These are phyloP conservation scores for Geotrichum bryndzae DNA, from an alignment of 1,139 yeast genomes.

Conservation along the genomic window DNA sequence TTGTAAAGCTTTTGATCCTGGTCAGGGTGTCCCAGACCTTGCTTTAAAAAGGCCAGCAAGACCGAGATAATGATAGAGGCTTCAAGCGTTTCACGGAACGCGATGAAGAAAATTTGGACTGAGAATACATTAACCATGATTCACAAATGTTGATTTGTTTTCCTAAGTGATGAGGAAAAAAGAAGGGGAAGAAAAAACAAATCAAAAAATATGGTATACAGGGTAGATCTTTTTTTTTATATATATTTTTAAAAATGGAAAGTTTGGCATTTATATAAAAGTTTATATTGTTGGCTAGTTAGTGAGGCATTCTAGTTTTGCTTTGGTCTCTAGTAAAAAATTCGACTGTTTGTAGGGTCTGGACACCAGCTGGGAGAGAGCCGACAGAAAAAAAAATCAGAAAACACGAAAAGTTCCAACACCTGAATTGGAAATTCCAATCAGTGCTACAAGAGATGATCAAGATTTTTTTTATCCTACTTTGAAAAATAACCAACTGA, in stretches of 20 bases:
- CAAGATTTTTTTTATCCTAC: not conserved
- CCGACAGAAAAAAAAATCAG: not conserved
- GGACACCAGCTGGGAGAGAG: not conserved
- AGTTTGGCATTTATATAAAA: not conserved
- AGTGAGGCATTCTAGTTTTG: not conserved
- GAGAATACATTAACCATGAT: constrained; percentile 38
- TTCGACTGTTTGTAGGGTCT: not conserved
- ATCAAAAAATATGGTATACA: not conserved
- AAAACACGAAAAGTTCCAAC: not conserved
- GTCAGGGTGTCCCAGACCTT: constrained; percentile 57
- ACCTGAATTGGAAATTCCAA: not conserved
- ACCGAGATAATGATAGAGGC: constrained; percentile 88
- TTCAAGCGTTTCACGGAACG: constrained; percentile 84
- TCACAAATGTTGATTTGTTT: not conserved
- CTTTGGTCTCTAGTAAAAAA: not conserved
- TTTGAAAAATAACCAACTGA: not conserved
- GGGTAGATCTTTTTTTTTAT: not conserved
- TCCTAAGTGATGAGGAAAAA: not conserved
- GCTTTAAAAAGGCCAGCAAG: constrained; percentile 80
- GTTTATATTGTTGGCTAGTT: not conserved
- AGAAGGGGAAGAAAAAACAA: not conserved
- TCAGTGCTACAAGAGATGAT: not conserved
- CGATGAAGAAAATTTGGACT: constrained; percentile 64
- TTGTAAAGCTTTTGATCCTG: constrained; percentile 51
- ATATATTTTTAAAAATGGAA: not conserved